Base-by-base conservation (phyloP, 2,329 filamentous ascomycete genomes). In the Neopestalotiopsis clavispora region DNA sequence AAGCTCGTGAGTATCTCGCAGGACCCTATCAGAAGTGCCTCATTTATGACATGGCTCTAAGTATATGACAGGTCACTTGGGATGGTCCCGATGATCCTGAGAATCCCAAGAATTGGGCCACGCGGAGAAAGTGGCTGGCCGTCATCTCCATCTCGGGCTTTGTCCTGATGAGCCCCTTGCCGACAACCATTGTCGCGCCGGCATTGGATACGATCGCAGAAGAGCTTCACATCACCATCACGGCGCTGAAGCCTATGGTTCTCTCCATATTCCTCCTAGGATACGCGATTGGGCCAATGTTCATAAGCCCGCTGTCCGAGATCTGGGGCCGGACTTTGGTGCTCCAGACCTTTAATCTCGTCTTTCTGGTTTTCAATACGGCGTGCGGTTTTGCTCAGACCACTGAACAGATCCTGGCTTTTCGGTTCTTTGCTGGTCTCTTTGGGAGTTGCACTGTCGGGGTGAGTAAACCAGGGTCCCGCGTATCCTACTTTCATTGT, bases 141-240 rank as follows among this genome's bases (percentile, higher is more conserved):
- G 81, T 79, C 3, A 71, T 80, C 14, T 75, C 77, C 45, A 80
- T 79, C 32, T 82, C 79, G 0, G 77, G 74, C 68, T 81, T 80
- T 69, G 87, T 85, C 3, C 87, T 89, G 73, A 86, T 89, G 67
- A 87, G 86, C 0, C 86, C 87, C 0, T 83, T 89, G 1, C 84
- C 86, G 0, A 87, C 86, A 0, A 86, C 79, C 7, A 81, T 81
- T 84, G 76, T 87, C 2, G 83, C 86, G 0, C 86, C 86, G 0
- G 85, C 83, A 0, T 73, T 88, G 13, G 71, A 77, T 4, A 76
- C 80, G 6, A 80, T 88, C 32, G 80, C 80, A 1, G 73, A 77
- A 1, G 84, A 87, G n/a, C 78, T 88, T 42, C 68, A 81, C 30
- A 83, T 87, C 65, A 75, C 75, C 1, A 79, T 79, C 7, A 78